These are phyloP conservation scores for Cladosporium velox DNA, from an alignment of 2,329 filamentous ascomycete species.

Conservation along the genomic window DNA sequence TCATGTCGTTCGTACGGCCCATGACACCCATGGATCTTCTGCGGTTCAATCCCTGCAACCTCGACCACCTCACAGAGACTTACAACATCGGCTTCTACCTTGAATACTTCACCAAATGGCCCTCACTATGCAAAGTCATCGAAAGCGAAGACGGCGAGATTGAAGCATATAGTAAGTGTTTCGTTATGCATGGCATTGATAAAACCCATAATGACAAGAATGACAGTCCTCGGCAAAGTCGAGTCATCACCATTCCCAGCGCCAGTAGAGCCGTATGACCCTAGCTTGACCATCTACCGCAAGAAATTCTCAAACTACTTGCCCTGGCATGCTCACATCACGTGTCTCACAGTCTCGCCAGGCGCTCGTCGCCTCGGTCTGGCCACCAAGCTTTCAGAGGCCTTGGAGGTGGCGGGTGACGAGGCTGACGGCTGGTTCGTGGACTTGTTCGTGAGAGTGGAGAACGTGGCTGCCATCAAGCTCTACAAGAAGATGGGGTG, in stretches of 20 bases:
- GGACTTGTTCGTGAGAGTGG: constrained; percentile 87
- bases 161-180: constrained; percentile 80
- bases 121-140: constrained; percentile 87
- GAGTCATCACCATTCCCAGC: constrained; percentile 77
- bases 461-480: constrained; percentile 81
- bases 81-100: constrained; percentile 96
- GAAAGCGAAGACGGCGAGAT: constrained; percentile 85
- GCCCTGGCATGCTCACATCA: constrained; percentile 99
- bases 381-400: constrained; percentile 77
- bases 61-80: constrained; percentile 96
- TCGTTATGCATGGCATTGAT: neutral
- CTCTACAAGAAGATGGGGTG: constrained; percentile 89
- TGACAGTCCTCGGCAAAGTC: constrained; percentile 89
- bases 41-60: constrained; percentile 89
- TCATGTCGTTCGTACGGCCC: constrained; percentile 64
- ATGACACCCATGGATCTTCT: constrained; percentile 85
- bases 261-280: constrained; percentile 71
- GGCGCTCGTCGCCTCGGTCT: constrained; percentile 82
- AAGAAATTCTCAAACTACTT: constrained; percentile 68
- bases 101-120: constrained; percentile 95
- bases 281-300: constrained; percentile 39
- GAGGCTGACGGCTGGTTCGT: constrained; percentile 89
- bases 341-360: constrained; percentile 88
- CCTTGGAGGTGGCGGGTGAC: constrained; percentile 80
- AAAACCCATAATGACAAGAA: neutral